A percentile compares a stretch with the other conserved stretches of the same genome.
Conservation (phyloP, 345 rosid genomes). For the Lagerstroemia speciosa region DNA sequence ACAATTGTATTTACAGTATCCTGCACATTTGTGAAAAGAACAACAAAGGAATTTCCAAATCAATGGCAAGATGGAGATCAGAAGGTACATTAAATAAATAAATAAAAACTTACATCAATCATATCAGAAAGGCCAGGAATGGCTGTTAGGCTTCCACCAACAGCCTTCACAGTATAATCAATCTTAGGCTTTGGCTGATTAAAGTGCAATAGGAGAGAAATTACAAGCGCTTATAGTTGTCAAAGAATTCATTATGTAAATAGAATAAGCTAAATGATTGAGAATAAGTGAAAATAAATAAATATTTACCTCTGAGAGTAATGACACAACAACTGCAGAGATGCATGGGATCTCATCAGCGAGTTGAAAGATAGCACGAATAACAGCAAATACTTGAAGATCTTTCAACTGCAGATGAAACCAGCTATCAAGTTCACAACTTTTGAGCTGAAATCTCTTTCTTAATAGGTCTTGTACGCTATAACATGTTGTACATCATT, state of each 20-base stretch:
- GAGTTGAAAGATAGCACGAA: conserved; percentile 93
- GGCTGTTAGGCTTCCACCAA: conserved; percentile 96
- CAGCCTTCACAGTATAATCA: conserved; percentile 84
- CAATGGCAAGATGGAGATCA: neutral
- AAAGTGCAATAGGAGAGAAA: conserved; percentile 8
- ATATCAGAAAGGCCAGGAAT: conserved; percentile 92
- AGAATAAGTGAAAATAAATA: too few species aligned
- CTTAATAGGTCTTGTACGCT: neutral
- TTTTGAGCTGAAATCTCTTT: neutral
- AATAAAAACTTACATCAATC: conserved; percentile 67
- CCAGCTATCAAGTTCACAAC: neutral
- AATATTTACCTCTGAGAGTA: conserved; percentile 75
- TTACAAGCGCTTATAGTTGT: neutral
- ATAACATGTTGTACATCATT: neutral
- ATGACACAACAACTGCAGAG: conserved; percentile 92
- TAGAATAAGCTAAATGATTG: neutral
- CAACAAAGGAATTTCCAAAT: neutral
- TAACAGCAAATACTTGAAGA: conserved; percentile 86
- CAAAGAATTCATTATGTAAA: neutral
- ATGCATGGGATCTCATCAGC: conserved; percentile 96
- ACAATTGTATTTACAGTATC: conserved; percentile 82
- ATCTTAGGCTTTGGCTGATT: conserved; percentile 91
- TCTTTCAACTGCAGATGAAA: conserved; percentile 64
- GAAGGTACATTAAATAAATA: neutral
- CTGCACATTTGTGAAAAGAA: conserved; percentile 23